Conservation (phyloP, 306 rosid genomes). For the barrel medic (Medicago truncatula) region DNA sequence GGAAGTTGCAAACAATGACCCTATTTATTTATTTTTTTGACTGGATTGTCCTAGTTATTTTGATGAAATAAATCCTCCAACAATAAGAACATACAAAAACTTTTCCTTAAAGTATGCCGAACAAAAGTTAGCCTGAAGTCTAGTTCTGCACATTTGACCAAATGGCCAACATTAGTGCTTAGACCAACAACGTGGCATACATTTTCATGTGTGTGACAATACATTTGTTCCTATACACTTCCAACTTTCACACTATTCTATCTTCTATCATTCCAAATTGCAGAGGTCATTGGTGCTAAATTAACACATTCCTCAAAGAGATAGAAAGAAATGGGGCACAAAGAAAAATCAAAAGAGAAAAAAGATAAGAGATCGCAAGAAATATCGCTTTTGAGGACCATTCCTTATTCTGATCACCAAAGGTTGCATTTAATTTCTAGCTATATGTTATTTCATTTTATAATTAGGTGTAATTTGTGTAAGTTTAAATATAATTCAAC, state of each 20-base stretch:
- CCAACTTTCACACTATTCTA: slow-evolving; percentile 15
- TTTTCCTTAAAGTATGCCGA: not conserved
- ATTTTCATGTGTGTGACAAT: not conserved
- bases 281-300: not conserved
- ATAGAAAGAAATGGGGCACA: slow-evolving; percentile 57
- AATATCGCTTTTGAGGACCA: slow-evolving; percentile 82
- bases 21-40: not conserved
- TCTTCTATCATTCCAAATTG: slow-evolving; percentile 6
- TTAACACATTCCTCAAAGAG: not conserved
- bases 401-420: slow-evolving; percentile 92
- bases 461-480: not conserved
- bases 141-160: slow-evolving; percentile 51
- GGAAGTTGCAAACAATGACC: not conserved
- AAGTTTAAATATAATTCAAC: not conserved
- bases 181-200: slow-evolving; percentile 56
- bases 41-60: not conserved
- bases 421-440: slow-evolving; percentile 49
- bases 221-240: slow-evolving; percentile 20
- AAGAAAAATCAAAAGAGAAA: slow-evolving; percentile 74
- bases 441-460: not conserved
- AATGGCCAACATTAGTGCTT: slow-evolving; percentile 32
- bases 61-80: not conserved
- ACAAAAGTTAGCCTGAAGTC: slow-evolving; percentile 40
- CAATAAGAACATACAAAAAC: not conserved
- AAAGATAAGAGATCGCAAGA: slow-evolving; percentile 81